Evolutionary conservation across 2,329 filamentous ascomycete species (phyloP).

Genomic region (Exophiala spinifera): DNA sequence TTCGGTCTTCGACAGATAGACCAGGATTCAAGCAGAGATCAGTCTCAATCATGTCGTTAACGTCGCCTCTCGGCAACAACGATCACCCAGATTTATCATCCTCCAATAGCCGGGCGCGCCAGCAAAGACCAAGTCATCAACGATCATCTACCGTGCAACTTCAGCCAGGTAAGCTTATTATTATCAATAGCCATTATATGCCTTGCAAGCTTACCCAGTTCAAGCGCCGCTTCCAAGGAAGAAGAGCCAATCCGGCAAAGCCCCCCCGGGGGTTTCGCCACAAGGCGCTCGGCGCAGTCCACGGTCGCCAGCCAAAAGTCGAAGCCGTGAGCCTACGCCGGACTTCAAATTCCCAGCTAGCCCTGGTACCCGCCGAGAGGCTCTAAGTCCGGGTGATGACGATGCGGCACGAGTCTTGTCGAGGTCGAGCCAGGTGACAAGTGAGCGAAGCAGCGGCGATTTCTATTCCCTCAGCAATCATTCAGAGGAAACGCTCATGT

Average conservation of each 20-base stretch:
- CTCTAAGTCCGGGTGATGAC: background rate
- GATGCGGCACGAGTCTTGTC: conserved; percentile 3
- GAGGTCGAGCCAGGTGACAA: conserved; percentile 62
- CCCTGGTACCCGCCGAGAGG: background rate
- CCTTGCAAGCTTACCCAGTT: background rate
- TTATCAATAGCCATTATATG: too few species aligned
- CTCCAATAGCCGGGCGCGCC: conserved; percentile 13
- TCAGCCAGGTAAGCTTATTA: conserved; percentile 18
- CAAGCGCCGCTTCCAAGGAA: conserved; percentile 1
- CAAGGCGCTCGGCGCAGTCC: conserved; percentile 20
- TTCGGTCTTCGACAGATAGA: conserved; percentile 27
- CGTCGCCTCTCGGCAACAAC: conserved; percentile 32
- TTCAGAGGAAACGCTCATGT: conserved; percentile 87
- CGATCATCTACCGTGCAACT: conserved; percentile 25
- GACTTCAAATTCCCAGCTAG: conserved; percentile 55
- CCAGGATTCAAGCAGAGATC: conserved; percentile 64
- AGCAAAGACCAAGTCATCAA: conserved; percentile 22
- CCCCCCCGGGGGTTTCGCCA: conserved; percentile 13
- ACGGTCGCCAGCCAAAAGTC: conserved; percentile 33
- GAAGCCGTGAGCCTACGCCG: conserved; percentile 40
- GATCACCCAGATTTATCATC: conserved; percentile 5
- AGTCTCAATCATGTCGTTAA: conserved; percentile 77
- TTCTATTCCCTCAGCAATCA: conserved; percentile 95
- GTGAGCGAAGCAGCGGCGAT: conserved; percentile 86
- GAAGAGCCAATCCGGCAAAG: conserved; percentile 5